These are phyloP conservation scores for Dioszegia hungarica DNA, from an alignment of 768 basidiomycete species.

Conservation along the genomic window DNA sequence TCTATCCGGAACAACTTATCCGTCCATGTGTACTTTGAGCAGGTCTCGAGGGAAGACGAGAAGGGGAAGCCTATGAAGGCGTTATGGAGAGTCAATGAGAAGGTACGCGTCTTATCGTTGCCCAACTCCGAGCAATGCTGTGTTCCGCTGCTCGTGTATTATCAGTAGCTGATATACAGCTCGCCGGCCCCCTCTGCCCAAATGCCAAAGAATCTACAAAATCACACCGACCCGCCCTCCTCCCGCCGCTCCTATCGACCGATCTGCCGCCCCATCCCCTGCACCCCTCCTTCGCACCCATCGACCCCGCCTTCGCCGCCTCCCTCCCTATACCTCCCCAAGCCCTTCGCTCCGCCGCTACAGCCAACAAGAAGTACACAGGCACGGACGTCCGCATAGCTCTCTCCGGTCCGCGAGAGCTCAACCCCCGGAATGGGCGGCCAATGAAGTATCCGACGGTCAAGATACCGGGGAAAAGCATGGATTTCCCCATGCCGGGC, in stretches of 20 bases:
- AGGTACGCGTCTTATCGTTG: neutral
- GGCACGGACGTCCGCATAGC: no score
- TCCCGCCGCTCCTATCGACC: neutral
- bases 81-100: neutral
- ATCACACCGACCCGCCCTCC: neutral
- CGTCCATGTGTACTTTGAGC: neutral
- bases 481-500: neutral
- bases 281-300: neutral
- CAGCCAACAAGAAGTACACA: no score
- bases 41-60: neutral
- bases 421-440: neutral
- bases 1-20: constrained; percentile 1
- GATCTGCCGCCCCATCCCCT: neutral
- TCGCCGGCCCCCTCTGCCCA: neutral
- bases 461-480: neutral
- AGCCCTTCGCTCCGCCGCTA: neutral
- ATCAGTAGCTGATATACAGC: neutral
- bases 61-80: neutral
- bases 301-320: neutral
- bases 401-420: no score
- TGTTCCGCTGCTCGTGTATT: neutral
- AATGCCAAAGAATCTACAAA: neutral
- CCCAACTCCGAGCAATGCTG: neutral
- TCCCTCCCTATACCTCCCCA: neutral
- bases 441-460: neutral